phyloP scores from a whole-genome alignment of 2,329 filamentous ascomycete genomes.

The Pseudogymnoascus sp. region DNA sequence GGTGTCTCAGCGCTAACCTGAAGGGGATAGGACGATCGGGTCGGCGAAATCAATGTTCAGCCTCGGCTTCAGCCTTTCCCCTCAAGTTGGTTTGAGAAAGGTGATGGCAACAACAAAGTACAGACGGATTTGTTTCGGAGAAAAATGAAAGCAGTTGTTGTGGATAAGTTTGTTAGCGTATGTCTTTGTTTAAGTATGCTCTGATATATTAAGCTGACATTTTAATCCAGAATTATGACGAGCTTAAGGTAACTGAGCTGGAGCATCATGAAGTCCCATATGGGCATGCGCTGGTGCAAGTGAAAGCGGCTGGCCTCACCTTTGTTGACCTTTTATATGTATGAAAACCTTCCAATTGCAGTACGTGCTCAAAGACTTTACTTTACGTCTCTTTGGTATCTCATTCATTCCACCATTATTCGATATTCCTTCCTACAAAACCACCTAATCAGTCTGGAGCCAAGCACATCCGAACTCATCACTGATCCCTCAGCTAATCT shows the following conservation, averaged over 20 bases:
- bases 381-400: neutral
- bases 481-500: neutral
- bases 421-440: neutral
- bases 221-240: constrained; percentile 20
- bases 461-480: neutral
- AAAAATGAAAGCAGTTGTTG: constrained; percentile 35
- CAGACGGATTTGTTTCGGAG: neutral
- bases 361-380: neutral
- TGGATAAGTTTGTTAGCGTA: constrained; percentile 30
- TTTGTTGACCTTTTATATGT: constrained; percentile 54
- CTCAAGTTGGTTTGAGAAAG: neutral
- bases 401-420: neutral
- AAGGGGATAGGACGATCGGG: neutral
- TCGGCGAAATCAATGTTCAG: neutral
- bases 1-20: neutral
- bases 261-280: constrained; percentile 29
- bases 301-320: constrained; percentile 50
- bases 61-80: constrained; percentile 10
- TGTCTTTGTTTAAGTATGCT: constrained; percentile 18
- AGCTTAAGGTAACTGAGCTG: constrained; percentile 28
- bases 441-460: neutral
- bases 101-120: neutral
- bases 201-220: constrained; percentile 18
- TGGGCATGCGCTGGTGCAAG: constrained; percentile 37
- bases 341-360: neutral